Percentiles rank a stretch among this genome's conserved stretches.
These are phyloP conservation scores for Eustoma russellianum DNA, from an alignment of 257 asterid species.

Conservation along the genomic window DNA sequence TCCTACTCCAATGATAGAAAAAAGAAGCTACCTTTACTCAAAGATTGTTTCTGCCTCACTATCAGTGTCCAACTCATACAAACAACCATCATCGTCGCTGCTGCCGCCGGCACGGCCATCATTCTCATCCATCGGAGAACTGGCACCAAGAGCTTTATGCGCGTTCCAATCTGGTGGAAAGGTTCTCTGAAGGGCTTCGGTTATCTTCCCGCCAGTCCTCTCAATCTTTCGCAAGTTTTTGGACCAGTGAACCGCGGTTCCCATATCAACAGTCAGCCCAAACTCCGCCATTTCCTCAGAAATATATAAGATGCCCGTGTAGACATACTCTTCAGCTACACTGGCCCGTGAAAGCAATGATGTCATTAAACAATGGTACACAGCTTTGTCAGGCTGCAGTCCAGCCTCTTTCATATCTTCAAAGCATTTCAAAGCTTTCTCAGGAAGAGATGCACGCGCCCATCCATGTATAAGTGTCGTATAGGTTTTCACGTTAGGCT, in stretches of 20 bases:
- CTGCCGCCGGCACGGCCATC: constrained; percentile 22
- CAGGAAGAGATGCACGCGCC: constrained; percentile 95
- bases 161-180: constrained; percentile 99
- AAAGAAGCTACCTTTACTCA: background rate
- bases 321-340: constrained; percentile 67
- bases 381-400: constrained; percentile 82
- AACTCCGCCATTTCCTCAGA: constrained; percentile 69
- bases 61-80: constrained; percentile 11
- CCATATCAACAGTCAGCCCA: constrained; percentile 73
- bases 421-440: constrained; percentile 85
- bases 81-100: constrained; percentile 13
- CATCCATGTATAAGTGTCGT: constrained; percentile 94
- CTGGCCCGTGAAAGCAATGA: constrained; percentile 81
- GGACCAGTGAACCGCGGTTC: constrained; percentile 98
- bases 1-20: background rate
- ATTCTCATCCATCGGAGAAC: constrained; percentile 24
- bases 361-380: constrained; percentile 91
- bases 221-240: constrained; percentile 76
- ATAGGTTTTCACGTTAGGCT: constrained; percentile 75
- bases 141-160: constrained; percentile 39
- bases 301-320: constrained; percentile 41
- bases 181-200: constrained; percentile 87
- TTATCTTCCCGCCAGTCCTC: constrained; percentile 63
- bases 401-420: constrained; percentile 76
- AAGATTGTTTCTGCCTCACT: constrained; percentile 21